These are phyloP conservation scores for Amoebophrya sp. DNA, from an alignment of 169 alveolate species.

Conservation along the genomic window DNA sequence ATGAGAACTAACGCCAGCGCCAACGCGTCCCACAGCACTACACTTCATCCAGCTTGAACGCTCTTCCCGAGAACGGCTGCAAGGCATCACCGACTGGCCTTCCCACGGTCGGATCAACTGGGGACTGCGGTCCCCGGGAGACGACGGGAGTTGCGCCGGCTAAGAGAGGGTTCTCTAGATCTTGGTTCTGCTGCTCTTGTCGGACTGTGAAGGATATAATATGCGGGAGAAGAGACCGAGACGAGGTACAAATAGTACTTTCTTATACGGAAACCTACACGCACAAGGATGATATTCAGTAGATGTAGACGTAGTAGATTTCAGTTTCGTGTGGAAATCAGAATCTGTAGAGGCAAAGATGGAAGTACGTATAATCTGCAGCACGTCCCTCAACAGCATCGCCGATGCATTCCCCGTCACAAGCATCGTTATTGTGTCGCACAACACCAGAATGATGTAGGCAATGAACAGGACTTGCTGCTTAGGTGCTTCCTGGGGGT, in stretches of 20 bases:
- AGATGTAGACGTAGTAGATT: background rate
- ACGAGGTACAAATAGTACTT: no score
- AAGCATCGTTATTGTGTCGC: background rate
- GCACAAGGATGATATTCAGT: background rate
- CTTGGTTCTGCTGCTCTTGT: background rate
- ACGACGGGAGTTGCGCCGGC: background rate
- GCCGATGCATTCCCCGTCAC: background rate
- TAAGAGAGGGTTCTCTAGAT: background rate
- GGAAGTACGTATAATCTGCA: background rate
- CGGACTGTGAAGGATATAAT: no score
- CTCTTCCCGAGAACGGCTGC: background rate
- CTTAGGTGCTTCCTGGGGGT: background rate
- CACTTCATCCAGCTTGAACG: background rate
- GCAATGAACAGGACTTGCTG: background rate
- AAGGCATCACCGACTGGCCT: background rate
- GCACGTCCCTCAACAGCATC: background rate
- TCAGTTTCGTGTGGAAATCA: background rate
- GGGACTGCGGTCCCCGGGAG: background rate
- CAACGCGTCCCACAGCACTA: no score
- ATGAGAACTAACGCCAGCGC: no score
- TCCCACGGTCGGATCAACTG: background rate
- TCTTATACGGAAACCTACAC: background rate
- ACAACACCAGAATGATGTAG: background rate
- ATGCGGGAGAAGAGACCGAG: no score
- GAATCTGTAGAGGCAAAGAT: background rate